phyloP scores from a whole-genome alignment of 768 basidiomycete species.

The Sporobolomyces phaffii region DNA sequence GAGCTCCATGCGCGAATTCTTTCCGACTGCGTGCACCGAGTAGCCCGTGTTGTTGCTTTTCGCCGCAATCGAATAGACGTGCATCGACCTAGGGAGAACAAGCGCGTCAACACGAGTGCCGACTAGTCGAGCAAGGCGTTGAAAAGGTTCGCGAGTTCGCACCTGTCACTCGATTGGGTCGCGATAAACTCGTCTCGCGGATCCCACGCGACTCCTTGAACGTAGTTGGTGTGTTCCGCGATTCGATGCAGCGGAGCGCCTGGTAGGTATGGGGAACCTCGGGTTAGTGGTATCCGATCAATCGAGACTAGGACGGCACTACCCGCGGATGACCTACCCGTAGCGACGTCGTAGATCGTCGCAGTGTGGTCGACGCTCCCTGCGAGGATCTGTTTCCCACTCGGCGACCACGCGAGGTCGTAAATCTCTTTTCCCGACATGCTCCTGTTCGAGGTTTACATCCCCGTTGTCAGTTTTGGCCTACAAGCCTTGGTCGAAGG shows the following conservation, averaged over 20 bases:
- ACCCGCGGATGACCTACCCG: slow-evolving; percentile 55
- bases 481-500: no score
- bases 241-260: slow-evolving; percentile 49
- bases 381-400: slow-evolving; percentile 87
- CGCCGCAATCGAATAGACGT: slow-evolving; percentile 79
- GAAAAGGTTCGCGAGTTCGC: no score
- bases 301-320: no score
- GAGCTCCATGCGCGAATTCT: slow-evolving; percentile 70
- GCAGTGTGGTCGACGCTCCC: slow-evolving; percentile 96
- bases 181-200: slow-evolving; percentile 95
- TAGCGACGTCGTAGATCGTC: slow-evolving; percentile 66
- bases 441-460: slow-evolving; percentile 48
- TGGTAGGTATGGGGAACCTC: no score
- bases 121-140: neutral
- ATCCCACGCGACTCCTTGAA: slow-evolving; percentile 99
- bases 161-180: slow-evolving; percentile 89
- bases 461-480: no score
- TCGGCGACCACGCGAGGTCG: slow-evolving; percentile 94
- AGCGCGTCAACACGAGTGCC: no score
- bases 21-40: slow-evolving; percentile 68
- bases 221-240: slow-evolving; percentile 90
- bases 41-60: slow-evolving; percentile 49
- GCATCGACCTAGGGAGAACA: slow-evolving; percentile 60
- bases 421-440: slow-evolving; percentile 95
- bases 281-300: no score